Percentiles rank a stretch among this genome's conserved stretches.
These are phyloP conservation scores for Malus asiatica DNA, from an alignment of 306 rosid species.

Conservation along the genomic window DNA sequence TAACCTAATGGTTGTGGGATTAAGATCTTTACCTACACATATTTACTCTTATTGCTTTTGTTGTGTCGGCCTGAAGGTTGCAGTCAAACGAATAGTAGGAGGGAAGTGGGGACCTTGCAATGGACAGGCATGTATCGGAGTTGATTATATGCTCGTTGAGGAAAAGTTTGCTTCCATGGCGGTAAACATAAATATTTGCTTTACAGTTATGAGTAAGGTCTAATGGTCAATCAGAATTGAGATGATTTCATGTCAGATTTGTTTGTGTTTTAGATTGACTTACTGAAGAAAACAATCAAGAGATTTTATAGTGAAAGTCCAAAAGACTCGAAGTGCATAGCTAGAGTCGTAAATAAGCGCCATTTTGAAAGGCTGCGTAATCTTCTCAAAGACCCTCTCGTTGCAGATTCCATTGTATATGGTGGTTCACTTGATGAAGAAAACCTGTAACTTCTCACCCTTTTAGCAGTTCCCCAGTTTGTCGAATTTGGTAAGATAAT, in stretches of 20 bases:
- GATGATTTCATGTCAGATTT: conserved; percentile 5
- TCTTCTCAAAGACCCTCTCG: conserved; percentile 62
- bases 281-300: conserved; percentile 40
- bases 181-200: conserved; percentile 28
- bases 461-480: neutral
- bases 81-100: conserved; percentile 63
- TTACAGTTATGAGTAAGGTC: neutral
- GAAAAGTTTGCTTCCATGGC: conserved; percentile 41
- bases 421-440: conserved; percentile 71
- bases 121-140: conserved; percentile 82
- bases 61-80: conserved; percentile 36
- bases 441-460: conserved; percentile 36
- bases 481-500: neutral
- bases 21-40: neutral
- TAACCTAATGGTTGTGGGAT: neutral
- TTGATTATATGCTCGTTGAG: conserved; percentile 80
- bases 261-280: conserved; percentile 41
- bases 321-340: conserved; percentile 35
- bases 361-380: conserved; percentile 55
- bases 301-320: conserved; percentile 58
- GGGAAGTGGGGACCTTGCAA: conserved; percentile 89
- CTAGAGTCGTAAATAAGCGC: conserved; percentile 53
- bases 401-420: conserved; percentile 62
- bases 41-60: conserved; percentile 1
- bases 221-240: neutral